phyloP scores from a whole-genome alignment of 1,284 basidiomycete species.

The Ceratobasidium sp. region DNA sequence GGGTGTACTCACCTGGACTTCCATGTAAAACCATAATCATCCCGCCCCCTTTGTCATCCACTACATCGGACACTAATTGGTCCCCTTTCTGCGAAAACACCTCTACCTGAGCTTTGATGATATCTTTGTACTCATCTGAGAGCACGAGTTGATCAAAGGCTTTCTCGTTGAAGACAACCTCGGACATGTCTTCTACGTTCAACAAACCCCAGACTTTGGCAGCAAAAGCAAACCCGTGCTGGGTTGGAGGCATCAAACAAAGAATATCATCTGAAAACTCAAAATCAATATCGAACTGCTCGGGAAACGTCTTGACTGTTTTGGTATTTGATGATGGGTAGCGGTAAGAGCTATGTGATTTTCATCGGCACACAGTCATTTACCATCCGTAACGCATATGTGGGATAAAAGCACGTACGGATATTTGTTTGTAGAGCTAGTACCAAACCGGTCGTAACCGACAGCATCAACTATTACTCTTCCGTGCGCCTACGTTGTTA shows the following conservation, averaged over 20 bases:
- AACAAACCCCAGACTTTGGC: constrained; percentile 18
- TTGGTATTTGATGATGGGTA: neutral
- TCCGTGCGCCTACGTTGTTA: constrained; percentile 3
- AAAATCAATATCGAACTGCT: constrained; percentile 23
- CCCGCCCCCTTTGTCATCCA: constrained; percentile 11
- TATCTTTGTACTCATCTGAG: constrained; percentile 23
- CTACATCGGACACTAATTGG: constrained; percentile 2
- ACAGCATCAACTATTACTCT: constrained; percentile 17
- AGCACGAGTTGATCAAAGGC: constrained; percentile 24
- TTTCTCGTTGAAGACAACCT: constrained; percentile 3
- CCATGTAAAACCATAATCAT: constrained; percentile 25
- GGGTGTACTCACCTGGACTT: constrained; percentile 1
- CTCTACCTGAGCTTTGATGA: constrained; percentile 28
- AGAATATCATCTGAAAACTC: constrained; percentile 11
- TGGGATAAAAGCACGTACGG: neutral
- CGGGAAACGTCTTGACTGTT: neutral
- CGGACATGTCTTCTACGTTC: constrained; percentile 15
- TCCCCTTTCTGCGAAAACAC: neutral
- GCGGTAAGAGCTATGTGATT: too few species aligned
- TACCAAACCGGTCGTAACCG: neutral
- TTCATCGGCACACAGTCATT: too few species aligned
- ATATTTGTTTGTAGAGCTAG: neutral
- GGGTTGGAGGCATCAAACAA: constrained; percentile 19
- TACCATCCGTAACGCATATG: too few species aligned
- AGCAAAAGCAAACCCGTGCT: constrained; percentile 10